Base-by-base conservation (phyloP, 176 grass and related monocot species). In the Musa itinerans region DNA sequence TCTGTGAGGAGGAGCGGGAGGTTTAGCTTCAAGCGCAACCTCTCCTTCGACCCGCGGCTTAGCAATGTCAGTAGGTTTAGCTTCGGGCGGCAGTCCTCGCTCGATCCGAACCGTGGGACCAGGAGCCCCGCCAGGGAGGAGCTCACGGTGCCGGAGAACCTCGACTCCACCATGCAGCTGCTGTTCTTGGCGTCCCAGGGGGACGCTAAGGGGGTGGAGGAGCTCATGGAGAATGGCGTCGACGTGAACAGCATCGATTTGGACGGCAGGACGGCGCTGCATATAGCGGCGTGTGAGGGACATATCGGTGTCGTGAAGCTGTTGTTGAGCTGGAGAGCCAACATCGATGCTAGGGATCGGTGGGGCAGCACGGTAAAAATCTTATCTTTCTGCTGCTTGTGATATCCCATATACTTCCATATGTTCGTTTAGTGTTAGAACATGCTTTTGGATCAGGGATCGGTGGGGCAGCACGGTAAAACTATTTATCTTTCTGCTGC, bases 161-260 rank as follows among this genome's bases (percentile, higher is more conserved):
- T 96, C 2, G 92, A 96, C 76, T 64, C 81, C 76, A 96, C 92
- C 50, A 96, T 96, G 89, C 92, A 92, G 79, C 87, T 96, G 69
- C 92, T 96, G 76, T 96, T 92, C 85, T 62, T 90, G 68, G 89
- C 92, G 11, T 90, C 78, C 87, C 92, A 90, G 12, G 92, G 92
- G 52, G 92, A 96, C 83, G 83, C 87, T 2, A 29, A 50, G 8
- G 87, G 86, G 1, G 81, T 96, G 51, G 89, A 90, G 87, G 76
- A 56, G 5, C 74, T 92, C 65, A 80, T 96, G 24, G 76, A 70
- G 1, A 67, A 65, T 50, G 92, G 87, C 17, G 81, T 92, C 72
- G 92, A 96, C 74, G 92, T 96, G 67, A 96, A 96, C 73, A 96
- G 92, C 78, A 96, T 96, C 79, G 88, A 96, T 82, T 89, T 96